phyloP scores from a whole-genome alignment of 495 filamentous ascomycete genomes.

The Trichoderma parareesei region DNA sequence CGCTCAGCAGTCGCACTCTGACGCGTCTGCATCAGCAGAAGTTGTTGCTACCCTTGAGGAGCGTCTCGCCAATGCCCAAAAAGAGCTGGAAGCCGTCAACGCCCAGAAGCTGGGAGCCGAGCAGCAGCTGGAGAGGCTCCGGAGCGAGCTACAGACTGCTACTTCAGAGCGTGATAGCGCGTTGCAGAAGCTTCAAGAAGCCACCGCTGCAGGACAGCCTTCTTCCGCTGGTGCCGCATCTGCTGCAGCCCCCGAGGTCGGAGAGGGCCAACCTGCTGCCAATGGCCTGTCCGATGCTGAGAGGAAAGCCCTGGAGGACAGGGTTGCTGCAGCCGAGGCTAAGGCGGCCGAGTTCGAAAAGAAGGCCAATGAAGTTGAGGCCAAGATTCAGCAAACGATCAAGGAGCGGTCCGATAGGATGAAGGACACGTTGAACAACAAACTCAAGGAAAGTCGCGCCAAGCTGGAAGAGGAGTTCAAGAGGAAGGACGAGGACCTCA shows the following conservation, averaged over 20 bases:
- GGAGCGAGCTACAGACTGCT: constrained; percentile 33
- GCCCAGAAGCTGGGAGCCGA: constrained; percentile 31
- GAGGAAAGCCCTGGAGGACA: constrained; percentile 43
- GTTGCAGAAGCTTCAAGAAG: constrained; percentile 19
- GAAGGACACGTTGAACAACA: constrained; percentile 62
- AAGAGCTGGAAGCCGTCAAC: constrained; percentile 35
- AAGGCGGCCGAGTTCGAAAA: constrained; percentile 49
- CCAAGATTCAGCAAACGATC: constrained; percentile 45
- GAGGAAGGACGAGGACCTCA: constrained; percentile 44
- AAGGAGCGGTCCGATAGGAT: constrained; percentile 63
- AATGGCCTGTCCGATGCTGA: constrained; percentile 37
- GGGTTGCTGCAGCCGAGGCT: constrained; percentile 34
- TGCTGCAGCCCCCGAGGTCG: background rate
- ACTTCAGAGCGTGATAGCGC: constrained; percentile 39
- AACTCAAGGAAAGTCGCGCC: constrained; percentile 52
- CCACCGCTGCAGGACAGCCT: background rate
- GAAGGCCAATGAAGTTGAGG: constrained; percentile 45
- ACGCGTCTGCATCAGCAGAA: constrained; percentile 10
- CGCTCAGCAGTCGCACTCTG: constrained; percentile 7
- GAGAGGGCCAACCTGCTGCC: background rate
- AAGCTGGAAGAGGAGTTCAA: constrained; percentile 35
- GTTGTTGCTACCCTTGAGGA: constrained; percentile 10
- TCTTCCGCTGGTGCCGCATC: constrained; percentile 16
- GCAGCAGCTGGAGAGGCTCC: constrained; percentile 39
- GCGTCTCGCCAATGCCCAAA: constrained; percentile 24